These are phyloP conservation scores for Diutina siamensis DNA, from an alignment of 1,139 yeast species.

Conservation along the genomic window DNA sequence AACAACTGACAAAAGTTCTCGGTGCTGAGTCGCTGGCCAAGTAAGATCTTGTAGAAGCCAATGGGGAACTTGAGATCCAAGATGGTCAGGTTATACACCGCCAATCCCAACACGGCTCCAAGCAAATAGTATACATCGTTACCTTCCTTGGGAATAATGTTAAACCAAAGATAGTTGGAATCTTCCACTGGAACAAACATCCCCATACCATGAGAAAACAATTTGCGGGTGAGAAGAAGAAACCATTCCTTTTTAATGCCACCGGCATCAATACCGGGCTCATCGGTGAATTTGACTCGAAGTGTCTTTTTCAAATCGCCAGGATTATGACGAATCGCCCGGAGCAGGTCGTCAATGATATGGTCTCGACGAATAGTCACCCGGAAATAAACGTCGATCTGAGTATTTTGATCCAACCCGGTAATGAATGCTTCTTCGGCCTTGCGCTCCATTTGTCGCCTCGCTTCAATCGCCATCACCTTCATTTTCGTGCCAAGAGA, in stretches of 20 bases:
- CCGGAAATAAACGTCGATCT: conserved; percentile 56
- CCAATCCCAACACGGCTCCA: conserved; percentile 81
- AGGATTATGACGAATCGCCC: conserved; percentile 46
- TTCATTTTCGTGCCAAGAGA: conserved; percentile 76
- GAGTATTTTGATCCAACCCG: conserved; percentile 51
- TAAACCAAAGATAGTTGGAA: conserved; percentile 70
- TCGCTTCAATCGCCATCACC: conserved; percentile 73
- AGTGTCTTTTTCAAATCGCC: conserved; percentile 63
- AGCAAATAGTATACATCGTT: conserved; percentile 57
- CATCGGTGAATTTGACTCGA: conserved; percentile 68
- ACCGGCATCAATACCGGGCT: conserved; percentile 92
- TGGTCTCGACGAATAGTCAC: conserved; percentile 56
- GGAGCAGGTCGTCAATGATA: conserved; percentile 66
- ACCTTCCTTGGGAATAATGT: conserved; percentile 30
- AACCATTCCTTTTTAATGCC: conserved; percentile 94
- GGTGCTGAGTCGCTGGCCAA: conserved; percentile 43
- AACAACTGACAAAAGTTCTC: conserved; percentile 56
- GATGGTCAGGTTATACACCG: conserved; percentile 82
- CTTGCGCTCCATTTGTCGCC: conserved; percentile 70
- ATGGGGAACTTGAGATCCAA: conserved; percentile 68
- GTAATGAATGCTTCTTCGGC: conserved; percentile 85
- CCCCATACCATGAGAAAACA: conserved; percentile 59
- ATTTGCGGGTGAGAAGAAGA: conserved; percentile 50
- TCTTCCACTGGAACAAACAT: conserved; percentile 54
- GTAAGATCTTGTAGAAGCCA: conserved; percentile 63